Evolutionary conservation across 345 rosid genomes (phyloP).

Genomic region (Aquilaria malaccensis): DNA sequence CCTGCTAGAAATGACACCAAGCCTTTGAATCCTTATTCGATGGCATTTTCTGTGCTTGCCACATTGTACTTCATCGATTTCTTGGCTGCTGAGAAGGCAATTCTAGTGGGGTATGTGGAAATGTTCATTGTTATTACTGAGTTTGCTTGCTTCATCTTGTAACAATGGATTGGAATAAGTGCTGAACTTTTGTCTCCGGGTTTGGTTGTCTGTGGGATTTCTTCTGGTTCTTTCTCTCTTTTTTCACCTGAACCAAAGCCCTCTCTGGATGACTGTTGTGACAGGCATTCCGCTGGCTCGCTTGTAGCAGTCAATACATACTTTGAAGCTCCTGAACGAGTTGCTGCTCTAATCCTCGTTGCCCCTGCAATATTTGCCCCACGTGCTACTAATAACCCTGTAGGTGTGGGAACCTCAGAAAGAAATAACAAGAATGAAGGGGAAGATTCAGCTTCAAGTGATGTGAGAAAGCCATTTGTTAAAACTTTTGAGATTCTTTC

Average conservation of each 20-base stretch:
- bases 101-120: slow-evolving; percentile 66
- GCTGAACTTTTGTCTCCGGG: too few species aligned
- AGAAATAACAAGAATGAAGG: slow-evolving; percentile 22
- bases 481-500: slow-evolving; percentile 31
- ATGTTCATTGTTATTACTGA: too few species aligned
- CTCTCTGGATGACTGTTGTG: slow-evolving; percentile 7
- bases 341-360: slow-evolving; percentile 79
- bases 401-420: slow-evolving; percentile 15
- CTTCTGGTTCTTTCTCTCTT: not conserved
- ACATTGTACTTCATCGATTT: slow-evolving; percentile 66
- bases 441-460: slow-evolving; percentile 18
- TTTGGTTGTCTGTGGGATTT: not conserved
- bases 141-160: too few species aligned
- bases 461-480: slow-evolving; percentile 15
- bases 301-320: slow-evolving; percentile 78
- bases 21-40: slow-evolving; percentile 71
- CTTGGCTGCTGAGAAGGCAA: slow-evolving; percentile 61
- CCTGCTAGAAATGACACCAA: slow-evolving; percentile 22
- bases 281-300: slow-evolving; percentile 87
- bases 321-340: slow-evolving; percentile 83
- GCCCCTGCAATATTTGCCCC: slow-evolving; percentile 93
- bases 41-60: slow-evolving; percentile 72
- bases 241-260: slow-evolving; percentile 5
- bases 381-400: slow-evolving; percentile 18
- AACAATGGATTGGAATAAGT: too few species aligned